Conservation (phyloP, 2,329 filamentous ascomycete species). For the Madurella fahalii region DNA sequence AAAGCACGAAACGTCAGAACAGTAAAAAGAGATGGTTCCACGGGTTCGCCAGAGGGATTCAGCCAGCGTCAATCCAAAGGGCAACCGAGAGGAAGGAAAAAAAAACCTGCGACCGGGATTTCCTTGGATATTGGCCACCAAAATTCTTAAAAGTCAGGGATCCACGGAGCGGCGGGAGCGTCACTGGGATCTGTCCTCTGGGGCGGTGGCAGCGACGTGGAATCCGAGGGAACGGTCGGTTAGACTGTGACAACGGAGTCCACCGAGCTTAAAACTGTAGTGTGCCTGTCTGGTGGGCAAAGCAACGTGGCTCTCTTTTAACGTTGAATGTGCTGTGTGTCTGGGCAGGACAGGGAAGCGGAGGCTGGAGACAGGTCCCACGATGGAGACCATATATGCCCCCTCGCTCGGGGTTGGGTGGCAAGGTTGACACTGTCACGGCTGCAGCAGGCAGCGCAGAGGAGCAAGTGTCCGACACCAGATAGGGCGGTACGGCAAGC, state of each 20-base stretch:
- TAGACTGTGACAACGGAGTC: conserved; percentile 18
- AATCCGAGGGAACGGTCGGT: conserved; percentile 18
- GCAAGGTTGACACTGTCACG: conserved; percentile 24
- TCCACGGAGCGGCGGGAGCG: conserved; percentile 26
- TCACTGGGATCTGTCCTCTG: conserved; percentile 24
- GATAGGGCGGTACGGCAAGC: conserved; percentile 8
- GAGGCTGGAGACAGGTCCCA: conserved; percentile 14
- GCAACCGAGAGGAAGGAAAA: conserved; percentile 15
- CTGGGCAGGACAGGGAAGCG: conserved; percentile 9
- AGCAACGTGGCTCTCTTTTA: conserved; percentile 19
- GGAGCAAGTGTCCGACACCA: conserved; percentile 11
- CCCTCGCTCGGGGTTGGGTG: conserved; percentile 16
- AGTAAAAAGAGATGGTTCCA: conserved; percentile 16
- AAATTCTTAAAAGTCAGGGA: conserved; percentile 21
- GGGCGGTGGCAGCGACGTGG: conserved; percentile 13
- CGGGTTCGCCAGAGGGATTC: conserved; percentile 9
- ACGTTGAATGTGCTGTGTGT: conserved; percentile 6
- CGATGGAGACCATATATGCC: conserved; percentile 26
- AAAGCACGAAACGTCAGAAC: conserved; percentile 19
- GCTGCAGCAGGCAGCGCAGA: conserved; percentile 9
- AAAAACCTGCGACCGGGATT: conserved; percentile 27
- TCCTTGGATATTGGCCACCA: conserved; percentile 24
- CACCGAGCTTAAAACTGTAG: conserved; percentile 15
- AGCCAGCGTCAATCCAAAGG: conserved; percentile 19
- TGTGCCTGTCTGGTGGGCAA: conserved; percentile 10